These are phyloP conservation scores for Claviceps paspali DNA, from an alignment of 2,329 filamentous ascomycete genomes.

Conservation along the genomic window DNA sequence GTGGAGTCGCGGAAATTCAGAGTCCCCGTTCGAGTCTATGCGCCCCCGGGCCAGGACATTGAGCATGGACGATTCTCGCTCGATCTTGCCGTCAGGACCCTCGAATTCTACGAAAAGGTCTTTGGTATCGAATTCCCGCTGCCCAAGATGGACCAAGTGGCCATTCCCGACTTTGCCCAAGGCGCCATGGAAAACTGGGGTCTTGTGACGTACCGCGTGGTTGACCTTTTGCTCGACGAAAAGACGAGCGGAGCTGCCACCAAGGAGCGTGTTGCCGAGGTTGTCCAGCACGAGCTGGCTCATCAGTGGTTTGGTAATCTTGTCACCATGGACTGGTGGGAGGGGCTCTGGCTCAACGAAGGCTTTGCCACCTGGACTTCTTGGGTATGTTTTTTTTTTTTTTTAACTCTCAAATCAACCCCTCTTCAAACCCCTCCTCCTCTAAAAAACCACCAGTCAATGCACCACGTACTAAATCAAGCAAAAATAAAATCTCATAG, in stretches of 20 bases:
- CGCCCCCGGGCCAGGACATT: constrained; percentile 77
- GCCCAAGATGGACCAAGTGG: constrained; percentile 48
- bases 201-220: constrained; percentile 84
- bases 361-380: constrained; percentile 52
- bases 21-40: constrained; percentile 85
- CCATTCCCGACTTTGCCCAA: constrained; percentile 88
- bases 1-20: constrained; percentile 87
- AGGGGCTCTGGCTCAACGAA: constrained; percentile 92
- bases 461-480: too few relatives aligned
- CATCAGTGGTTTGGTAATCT: constrained; percentile 98
- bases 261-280: constrained; percentile 87
- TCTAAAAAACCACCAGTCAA: too few relatives aligned
- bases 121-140: constrained; percentile 50
- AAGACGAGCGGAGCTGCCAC: constrained; percentile 77
- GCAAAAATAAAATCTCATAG: too few relatives aligned
- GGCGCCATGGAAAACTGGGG: constrained; percentile 99
- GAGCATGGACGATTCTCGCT: constrained; percentile 84
- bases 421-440: too few relatives aligned
- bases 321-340: constrained; percentile 98
- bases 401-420: too few relatives aligned
- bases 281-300: constrained; percentile 90
- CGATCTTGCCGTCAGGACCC: constrained; percentile 73
- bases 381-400: constrained; percentile 10
- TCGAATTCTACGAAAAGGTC: constrained; percentile 85
- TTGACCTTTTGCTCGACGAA: constrained; percentile 70